Evolutionary conservation across 495 filamentous ascomycete species (phyloP).

Genomic region (Ramalina intermedia): DNA sequence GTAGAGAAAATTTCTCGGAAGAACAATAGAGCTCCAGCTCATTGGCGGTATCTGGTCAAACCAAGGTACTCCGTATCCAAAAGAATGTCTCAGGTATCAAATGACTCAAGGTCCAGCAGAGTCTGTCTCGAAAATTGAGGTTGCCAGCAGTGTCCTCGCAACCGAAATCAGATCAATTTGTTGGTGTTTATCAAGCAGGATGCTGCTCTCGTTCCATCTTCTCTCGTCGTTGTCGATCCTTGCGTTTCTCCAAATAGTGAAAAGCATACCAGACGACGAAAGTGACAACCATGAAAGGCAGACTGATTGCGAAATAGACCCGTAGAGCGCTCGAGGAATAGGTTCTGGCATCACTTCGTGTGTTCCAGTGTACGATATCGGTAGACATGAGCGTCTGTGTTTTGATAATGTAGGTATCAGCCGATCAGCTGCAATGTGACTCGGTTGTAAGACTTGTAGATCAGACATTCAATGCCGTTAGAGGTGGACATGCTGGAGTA

Average conservation of each 20-base stretch:
- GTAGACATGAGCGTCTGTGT: constrained; percentile 23
- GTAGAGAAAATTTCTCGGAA: too few relatives aligned
- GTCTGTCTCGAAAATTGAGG: too few relatives aligned
- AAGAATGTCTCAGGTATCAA: too few relatives aligned
- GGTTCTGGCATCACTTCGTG: not conserved
- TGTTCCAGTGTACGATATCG: constrained; percentile 15
- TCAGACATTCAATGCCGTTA: not conserved
- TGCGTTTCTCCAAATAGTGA: constrained; percentile 2
- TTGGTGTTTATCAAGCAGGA: too few relatives aligned
- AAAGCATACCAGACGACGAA: constrained; percentile 8
- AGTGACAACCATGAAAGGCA: constrained; percentile 10
- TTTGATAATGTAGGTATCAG: not conserved
- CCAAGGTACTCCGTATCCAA: too few relatives aligned
- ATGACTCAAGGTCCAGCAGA: too few relatives aligned
- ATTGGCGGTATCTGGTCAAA: too few relatives aligned
- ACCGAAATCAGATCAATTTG: too few relatives aligned
- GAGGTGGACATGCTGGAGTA: too few relatives aligned
- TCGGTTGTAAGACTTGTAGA: not conserved
- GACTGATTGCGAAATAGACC: constrained; percentile 7
- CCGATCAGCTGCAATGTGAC: not conserved
- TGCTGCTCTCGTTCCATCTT: too few relatives aligned
- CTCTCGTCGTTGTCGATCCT: not conserved
- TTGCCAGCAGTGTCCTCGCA: too few relatives aligned
- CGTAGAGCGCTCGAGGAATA: constrained; percentile 2
- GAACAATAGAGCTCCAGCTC: too few relatives aligned